phyloP scores from a whole-genome alignment of 768 basidiomycete genomes.

The Boletus bicolor region DNA sequence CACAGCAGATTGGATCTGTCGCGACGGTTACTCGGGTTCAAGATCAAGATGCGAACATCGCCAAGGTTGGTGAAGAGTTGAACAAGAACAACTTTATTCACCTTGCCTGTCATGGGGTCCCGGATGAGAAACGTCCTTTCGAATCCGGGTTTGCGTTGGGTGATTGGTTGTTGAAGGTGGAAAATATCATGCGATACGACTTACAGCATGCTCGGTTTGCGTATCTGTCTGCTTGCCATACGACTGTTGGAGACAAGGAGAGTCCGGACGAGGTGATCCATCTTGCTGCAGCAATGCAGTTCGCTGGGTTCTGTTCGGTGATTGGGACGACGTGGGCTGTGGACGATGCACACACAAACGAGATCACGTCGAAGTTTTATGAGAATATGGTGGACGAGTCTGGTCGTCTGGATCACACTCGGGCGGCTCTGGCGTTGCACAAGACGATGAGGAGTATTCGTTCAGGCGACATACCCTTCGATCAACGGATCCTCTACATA shows the following conservation, averaged over 20 bases:
- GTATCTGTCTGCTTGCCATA: slow-evolving; percentile 1
- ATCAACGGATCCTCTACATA: not conserved
- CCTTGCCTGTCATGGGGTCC: too few species aligned
- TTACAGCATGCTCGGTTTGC: not conserved
- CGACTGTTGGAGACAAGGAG: not conserved
- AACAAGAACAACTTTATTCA: too few species aligned
- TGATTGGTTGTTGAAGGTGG: not conserved
- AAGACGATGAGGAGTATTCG: not conserved
- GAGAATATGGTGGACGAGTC: too few species aligned
- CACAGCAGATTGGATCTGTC: too few species aligned
- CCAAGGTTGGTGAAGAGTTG: too few species aligned
- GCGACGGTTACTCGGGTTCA: too few species aligned
- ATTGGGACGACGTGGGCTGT: slow-evolving; percentile 6
- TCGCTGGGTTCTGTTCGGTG: slow-evolving; percentile 5
- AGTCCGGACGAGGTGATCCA: slow-evolving; percentile 1
- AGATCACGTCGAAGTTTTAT: not conserved
- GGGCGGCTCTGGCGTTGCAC: not conserved
- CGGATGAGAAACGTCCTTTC: not conserved
- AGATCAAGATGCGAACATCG: too few species aligned
- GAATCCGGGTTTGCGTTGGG: not conserved
- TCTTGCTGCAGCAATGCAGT: slow-evolving; percentile 1
- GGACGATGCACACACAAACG: not conserved
- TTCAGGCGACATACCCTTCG: not conserved
- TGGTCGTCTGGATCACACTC: not conserved
- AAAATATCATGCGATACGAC: not conserved